Conservation (phyloP, 1,284 basidiomycete genomes). For the Cryptococcus sp. region DNA sequence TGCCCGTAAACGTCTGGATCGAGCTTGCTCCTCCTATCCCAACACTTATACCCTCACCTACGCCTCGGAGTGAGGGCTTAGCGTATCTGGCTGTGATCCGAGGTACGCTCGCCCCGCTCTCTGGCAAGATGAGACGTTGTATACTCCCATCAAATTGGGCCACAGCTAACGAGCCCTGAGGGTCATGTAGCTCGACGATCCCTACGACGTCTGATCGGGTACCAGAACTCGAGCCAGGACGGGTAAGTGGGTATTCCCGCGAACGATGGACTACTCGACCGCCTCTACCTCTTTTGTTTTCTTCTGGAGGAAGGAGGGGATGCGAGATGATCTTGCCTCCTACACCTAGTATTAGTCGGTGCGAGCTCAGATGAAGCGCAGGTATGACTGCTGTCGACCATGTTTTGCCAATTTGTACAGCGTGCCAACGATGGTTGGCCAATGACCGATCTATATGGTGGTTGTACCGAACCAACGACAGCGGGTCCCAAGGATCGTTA, state of each 20-base stretch:
- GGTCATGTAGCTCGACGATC: constrained; percentile 22
- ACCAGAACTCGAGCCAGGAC: constrained; percentile 7
- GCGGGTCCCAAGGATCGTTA: constrained; percentile 21
- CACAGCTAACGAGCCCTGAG: constrained; percentile 20
- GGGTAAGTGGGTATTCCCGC: constrained; percentile 24
- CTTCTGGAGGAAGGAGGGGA: constrained; percentile 19
- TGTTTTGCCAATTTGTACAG: constrained; percentile 39
- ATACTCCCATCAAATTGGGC: constrained; percentile 46
- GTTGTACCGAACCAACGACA: constrained; percentile 26
- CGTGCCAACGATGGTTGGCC: constrained; percentile 28
- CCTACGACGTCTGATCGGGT: constrained; percentile 41
- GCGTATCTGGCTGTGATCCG: constrained; percentile 23
- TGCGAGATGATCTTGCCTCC: constrained; percentile 39
- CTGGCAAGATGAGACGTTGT: constrained; percentile 20
- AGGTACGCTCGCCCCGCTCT: constrained; percentile 1
- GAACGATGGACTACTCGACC: constrained; percentile 8
- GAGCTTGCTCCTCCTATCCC: not conserved
- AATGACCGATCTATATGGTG: constrained; percentile 26
- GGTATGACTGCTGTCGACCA: constrained; percentile 45
- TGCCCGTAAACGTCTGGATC: constrained; percentile 18
- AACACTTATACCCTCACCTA: not conserved
- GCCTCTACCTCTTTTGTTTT: constrained; percentile 5
- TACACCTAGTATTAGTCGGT: constrained; percentile 34
- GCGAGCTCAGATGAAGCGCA: constrained; percentile 23
- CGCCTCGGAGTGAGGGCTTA: not conserved